These are phyloP conservation scores for Phaffia australis DNA, from an alignment of 768 basidiomycete genomes.

Conservation along the genomic window DNA sequence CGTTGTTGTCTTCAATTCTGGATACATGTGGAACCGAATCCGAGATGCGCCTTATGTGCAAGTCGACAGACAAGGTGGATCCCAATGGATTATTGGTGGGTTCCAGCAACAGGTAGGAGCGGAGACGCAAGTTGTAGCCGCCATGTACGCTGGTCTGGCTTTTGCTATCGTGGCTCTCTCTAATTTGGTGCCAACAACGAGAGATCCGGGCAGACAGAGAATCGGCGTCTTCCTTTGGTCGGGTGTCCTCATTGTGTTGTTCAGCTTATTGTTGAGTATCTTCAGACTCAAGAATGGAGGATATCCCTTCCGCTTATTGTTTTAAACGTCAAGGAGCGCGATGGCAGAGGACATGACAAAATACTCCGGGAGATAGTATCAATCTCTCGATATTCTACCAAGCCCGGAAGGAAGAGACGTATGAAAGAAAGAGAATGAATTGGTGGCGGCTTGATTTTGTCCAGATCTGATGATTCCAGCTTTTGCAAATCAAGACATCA, in stretches of 20 bases:
- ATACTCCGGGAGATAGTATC: no score
- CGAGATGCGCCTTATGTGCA: conserved; percentile 58
- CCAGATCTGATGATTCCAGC: no score
- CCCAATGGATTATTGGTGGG: conserved; percentile 68
- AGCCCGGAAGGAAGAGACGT: no score
- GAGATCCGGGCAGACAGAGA: conserved; percentile 61
- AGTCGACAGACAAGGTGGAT: conserved; percentile 44
- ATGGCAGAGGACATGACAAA: no score
- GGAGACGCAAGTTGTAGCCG: conserved; percentile 76
- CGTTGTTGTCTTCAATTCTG: conserved; percentile 74
- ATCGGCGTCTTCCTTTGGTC: conserved; percentile 85
- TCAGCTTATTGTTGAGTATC: conserved; percentile 71
- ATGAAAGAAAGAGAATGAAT: no score
- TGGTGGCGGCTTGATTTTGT: no score
- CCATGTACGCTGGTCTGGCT: conserved; percentile 71
- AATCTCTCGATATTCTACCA: no score
- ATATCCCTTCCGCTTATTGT: no score
- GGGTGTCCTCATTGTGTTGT: conserved; percentile 65
- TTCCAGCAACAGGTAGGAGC: conserved; percentile 85
- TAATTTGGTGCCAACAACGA: conserved; percentile 52
- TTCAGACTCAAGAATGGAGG: conserved; percentile 79
- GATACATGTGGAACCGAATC: conserved; percentile 95
- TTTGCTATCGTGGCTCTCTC: conserved; percentile 69
- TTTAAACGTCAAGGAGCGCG: no score
- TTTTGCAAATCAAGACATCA: no score